These are phyloP conservation scores for Gynandropsis gynandra DNA, from an alignment of 345 rosid species.

Conservation along the genomic window DNA sequence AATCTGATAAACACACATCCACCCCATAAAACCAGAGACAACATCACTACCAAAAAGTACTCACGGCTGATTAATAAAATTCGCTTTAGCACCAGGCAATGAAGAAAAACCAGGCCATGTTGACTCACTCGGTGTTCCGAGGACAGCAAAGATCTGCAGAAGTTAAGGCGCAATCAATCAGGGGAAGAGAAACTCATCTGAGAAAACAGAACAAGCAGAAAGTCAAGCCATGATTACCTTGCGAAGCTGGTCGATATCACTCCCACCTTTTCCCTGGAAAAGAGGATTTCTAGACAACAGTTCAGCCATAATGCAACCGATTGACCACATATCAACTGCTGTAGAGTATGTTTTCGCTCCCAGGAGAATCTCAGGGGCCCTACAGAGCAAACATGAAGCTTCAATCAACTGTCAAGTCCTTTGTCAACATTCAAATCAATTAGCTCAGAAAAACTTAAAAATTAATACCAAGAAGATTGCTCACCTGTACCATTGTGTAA, in stretches of 20 bases:
- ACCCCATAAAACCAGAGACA: background rate
- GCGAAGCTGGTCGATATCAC: constrained; percentile 61
- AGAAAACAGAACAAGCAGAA: background rate
- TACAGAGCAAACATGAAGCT: constrained; percentile 24
- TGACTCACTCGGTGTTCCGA: constrained; percentile 70
- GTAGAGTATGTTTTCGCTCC: constrained; percentile 78
- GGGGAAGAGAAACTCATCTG: background rate
- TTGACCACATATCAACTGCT: constrained; percentile 93
- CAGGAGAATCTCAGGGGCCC: constrained; percentile 80
- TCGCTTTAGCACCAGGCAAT: constrained; percentile 63
- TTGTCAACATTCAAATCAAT: background rate
- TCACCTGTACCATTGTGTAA: constrained; percentile 84
- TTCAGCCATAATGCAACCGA: constrained; percentile 93
- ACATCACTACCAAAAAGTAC: constrained; percentile 18
- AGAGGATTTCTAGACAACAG: constrained; percentile 62
- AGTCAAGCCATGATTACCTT: constrained; percentile 38
- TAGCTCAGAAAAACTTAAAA: background rate
- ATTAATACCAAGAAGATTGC: background rate
- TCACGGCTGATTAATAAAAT: constrained; percentile 61
- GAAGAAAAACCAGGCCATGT: constrained; percentile 63
- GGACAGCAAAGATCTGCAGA: constrained; percentile 59
- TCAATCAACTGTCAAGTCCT: constrained; percentile 13
- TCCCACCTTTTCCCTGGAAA: constrained; percentile 49
- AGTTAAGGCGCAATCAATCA: constrained; percentile 2
- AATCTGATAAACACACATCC: background rate